Evolutionary conservation across 768 basidiomycete species (phyloP).

Genomic region (Lentinula sp.): DNA sequence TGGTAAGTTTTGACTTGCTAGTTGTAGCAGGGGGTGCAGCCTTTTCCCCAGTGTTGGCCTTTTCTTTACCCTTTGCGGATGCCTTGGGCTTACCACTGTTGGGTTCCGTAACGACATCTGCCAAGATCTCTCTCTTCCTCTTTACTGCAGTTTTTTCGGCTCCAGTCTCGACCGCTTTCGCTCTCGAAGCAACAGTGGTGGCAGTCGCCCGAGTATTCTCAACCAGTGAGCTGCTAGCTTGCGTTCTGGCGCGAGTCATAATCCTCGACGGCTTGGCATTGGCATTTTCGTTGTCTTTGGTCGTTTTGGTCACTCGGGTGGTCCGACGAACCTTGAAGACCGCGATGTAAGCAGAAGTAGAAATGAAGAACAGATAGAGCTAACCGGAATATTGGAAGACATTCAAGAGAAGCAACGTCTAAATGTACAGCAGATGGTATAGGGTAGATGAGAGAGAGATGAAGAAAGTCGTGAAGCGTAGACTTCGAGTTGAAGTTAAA

Average conservation of each 20-base stretch:
- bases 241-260: conserved; percentile 22
- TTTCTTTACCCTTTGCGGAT: conserved; percentile 49
- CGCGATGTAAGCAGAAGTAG: neutral
- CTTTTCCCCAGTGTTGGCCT: conserved; percentile 56
- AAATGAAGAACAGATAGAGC: conserved; percentile 13
- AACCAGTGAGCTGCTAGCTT: conserved; percentile 21
- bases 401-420: conserved; percentile 15
- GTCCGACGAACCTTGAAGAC: conserved; percentile 7
- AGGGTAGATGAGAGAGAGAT: neutral
- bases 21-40: conserved; percentile 36
- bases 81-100: conserved; percentile 41
- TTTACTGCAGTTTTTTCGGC: conserved; percentile 50
- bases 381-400: conserved; percentile 43
- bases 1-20: conserved; percentile 34
- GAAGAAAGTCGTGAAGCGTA: neutral
- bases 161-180: conserved; percentile 37
- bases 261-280: conserved; percentile 10
- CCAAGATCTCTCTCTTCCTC: conserved; percentile 76
- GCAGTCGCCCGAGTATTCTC: conserved; percentile 30
- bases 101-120: conserved; percentile 52
- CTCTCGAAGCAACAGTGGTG: conserved; percentile 47
- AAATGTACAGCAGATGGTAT: neutral
- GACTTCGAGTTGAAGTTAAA: neutral
- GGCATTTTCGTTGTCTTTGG: conserved; percentile 10
- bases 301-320: neutral